phyloP scores from a whole-genome alignment of 768 basidiomycete genomes.

The Tubosaeta sp. region DNA sequence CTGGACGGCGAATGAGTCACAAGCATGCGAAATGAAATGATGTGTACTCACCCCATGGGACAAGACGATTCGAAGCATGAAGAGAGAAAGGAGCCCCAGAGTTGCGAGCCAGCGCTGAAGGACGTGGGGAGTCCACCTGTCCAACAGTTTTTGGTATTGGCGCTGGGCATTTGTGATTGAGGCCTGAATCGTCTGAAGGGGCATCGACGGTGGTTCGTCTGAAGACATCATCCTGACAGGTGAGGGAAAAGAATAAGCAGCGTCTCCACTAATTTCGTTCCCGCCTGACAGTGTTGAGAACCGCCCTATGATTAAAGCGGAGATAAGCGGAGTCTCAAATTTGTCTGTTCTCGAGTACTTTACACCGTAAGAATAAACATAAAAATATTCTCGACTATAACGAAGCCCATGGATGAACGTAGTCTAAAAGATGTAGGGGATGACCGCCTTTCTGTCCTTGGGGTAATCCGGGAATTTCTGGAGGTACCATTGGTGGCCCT shows the following conservation, averaged over 20 bases:
- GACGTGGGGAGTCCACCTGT: constrained; percentile 87
- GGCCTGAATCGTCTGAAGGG: constrained; percentile 27
- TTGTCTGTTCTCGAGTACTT: background rate
- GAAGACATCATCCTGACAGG: constrained; percentile 31
- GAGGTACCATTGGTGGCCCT: constrained; percentile 85
- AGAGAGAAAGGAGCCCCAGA: constrained; percentile 63
- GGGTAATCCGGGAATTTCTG: constrained; percentile 79
- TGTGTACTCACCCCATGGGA: constrained; percentile 73
- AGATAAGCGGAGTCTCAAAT: constrained; percentile 4
- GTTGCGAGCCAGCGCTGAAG: constrained; percentile 88
- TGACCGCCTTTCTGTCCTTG: constrained; percentile 63
- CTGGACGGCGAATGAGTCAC: constrained; percentile 34
- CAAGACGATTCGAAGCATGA: constrained; percentile 81
- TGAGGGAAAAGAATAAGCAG: background rate
- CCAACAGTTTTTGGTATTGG: constrained; percentile 84
- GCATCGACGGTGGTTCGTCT: constrained; percentile 26
- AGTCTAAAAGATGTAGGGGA: constrained; percentile 69
- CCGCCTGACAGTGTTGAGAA: background rate
- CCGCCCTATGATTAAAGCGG: constrained; percentile 8
- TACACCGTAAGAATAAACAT: too few relatives aligned
- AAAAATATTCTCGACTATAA: too few relatives aligned
- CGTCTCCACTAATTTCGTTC: background rate
- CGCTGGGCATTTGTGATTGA: constrained; percentile 49
- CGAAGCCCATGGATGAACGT: background rate
- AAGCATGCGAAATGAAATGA: background rate